Percentiles rank a stretch among this genome's conserved stretches.
Conservation (phyloP, 176 grass and related monocot species). For the Aegilops speltoides region DNA sequence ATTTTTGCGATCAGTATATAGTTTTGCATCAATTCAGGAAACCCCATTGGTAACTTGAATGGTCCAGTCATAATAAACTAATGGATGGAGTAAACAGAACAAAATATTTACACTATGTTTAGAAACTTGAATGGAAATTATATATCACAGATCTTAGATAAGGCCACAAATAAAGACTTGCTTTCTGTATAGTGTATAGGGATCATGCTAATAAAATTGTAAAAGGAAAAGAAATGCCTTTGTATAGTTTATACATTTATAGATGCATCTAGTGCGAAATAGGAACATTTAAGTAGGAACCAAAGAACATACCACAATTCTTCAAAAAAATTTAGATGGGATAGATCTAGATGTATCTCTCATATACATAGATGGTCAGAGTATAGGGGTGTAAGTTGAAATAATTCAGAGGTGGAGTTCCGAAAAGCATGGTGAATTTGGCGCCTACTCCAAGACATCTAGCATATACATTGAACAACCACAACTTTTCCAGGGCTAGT, state of each 20-base stretch:
- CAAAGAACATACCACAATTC: neutral
- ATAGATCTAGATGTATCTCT: neutral
- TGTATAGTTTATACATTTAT: neutral
- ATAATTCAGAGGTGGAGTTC: neutral
- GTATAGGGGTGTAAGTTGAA: neutral
- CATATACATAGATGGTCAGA: neutral
- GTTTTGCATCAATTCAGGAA: neutral
- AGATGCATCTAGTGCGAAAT: neutral
- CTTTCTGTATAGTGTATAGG: neutral
- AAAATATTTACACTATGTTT: neutral
- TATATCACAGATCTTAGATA: neutral
- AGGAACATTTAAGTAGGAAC: neutral
- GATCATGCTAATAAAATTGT: constrained; percentile 3
- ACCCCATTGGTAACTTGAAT: neutral
- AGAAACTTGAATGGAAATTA: neutral
- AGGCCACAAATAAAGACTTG: neutral
- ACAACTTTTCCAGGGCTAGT: neutral
- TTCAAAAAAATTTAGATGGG: neutral
- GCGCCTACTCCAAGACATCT: neutral
- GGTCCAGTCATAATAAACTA: neutral
- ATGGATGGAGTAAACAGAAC: neutral
- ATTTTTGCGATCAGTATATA: neutral
- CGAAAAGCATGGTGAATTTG: neutral
- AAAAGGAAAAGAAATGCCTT: neutral
- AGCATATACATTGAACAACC: neutral